A percentile compares a stretch with the other conserved stretches of the same genome.
These are phyloP conservation scores for Botrytis pseudocinerea DNA, from an alignment of 2,329 filamentous ascomycete species.

Conservation along the genomic window DNA sequence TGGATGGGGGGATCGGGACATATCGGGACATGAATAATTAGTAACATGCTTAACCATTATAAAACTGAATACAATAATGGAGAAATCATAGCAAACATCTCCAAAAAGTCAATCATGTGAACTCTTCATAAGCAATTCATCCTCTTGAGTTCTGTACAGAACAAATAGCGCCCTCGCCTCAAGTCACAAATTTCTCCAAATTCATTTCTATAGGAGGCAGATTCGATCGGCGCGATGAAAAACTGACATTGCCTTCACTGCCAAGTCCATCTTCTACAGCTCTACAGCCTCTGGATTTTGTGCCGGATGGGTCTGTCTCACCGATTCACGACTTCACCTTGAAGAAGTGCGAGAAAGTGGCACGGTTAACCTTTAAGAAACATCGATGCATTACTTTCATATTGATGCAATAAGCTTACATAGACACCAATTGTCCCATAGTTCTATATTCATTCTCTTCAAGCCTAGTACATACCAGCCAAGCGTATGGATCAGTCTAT, in stretches of 20 bases:
- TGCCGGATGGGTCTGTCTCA: neutral
- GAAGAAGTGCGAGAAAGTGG: neutral
- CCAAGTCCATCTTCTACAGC: neutral
- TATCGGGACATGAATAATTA: neutral
- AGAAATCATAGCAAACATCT: neutral
- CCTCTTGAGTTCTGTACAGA: neutral
- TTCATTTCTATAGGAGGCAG: neutral
- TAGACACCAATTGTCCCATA: neutral
- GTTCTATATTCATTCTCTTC: neutral
- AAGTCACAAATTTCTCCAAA: neutral
- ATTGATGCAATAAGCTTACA: neutral
- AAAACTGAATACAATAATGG: neutral
- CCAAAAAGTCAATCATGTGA: neutral
- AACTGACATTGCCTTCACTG: neutral
- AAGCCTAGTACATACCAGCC: neutral
- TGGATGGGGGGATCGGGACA: too few species aligned
- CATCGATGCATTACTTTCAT: neutral
- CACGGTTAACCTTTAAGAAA: neutral
- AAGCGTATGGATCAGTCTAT: neutral
- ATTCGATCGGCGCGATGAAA: neutral
- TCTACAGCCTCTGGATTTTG: too few species aligned
- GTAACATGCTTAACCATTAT: neutral
- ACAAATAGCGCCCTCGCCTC: neutral
- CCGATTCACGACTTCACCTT: accelerated
- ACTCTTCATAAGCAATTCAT: neutral